Base-by-base conservation (phyloP, 2,329 filamentous ascomycete genomes). In the Ascomycota sp. region DNA sequence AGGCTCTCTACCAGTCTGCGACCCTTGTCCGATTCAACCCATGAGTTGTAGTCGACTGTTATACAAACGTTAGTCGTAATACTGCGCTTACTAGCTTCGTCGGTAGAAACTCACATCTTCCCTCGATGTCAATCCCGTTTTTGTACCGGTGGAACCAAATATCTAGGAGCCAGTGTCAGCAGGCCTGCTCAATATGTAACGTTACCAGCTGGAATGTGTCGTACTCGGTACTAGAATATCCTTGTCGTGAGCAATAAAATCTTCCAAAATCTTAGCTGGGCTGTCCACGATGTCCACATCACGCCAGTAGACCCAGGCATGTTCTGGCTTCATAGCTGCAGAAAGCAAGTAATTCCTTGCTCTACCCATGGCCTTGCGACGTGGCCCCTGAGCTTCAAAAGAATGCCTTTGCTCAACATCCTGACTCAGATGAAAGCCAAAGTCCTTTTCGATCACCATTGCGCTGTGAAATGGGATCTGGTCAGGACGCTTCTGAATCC, bases 231-330 rank as follows among this genome's bases (percentile, higher is more conserved):
- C 86, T 33, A 98, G 58, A 34, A 98, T 69, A 51, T 98, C 89
- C 46, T 75, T 74, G 51, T 98, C 80, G 46, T 95, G 89, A 13
- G 81, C 80, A 43, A 92, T 78, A 42, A 98, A 91, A 45, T 98
- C 89, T 56, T 98, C 85, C 22, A 98, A 62, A 36, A 98, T 91
- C 46, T 69, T 75, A 38, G 68, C 65, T 2, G 86, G 82, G 49
- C 78, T 92, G 47, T 98, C 85, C 28, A 80, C 73, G 42, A 98
- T 94, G 52, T 98, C 89, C 29, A 93, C 85, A 50, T 98, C 89
- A 35, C 89, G 72, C 89, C 89, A 98, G 53, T 94, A 95, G 7
- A 95, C 85, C 89, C 89, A 98, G 7, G 83, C 86, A 50, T 98
- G 89, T 36, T 95, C 83, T 0, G 83, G 73, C 58, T 91, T 92